Percentiles rank a stretch among this genome's conserved stretches.
These are phyloP conservation scores for Pleurotus cornucopiae DNA, from an alignment of 768 basidiomycete genomes.

Conservation along the genomic window DNA sequence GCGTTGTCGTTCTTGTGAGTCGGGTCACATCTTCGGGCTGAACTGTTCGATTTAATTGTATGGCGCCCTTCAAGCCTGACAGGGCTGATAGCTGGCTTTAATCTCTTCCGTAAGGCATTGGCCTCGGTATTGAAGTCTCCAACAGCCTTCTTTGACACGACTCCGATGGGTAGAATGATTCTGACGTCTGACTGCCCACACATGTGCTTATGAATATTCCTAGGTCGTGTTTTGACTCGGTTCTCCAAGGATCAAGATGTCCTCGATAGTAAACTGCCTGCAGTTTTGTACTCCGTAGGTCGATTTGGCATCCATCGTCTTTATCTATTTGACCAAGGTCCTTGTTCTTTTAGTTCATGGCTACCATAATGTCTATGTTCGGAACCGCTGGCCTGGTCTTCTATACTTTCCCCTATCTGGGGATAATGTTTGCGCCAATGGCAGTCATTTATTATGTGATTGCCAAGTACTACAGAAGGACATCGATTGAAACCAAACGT, in stretches of 20 bases:
- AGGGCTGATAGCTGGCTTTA: conserved; percentile 36
- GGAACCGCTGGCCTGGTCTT: conserved; percentile 60
- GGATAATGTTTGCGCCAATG: conserved; percentile 36
- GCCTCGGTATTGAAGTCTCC: conserved; percentile 55
- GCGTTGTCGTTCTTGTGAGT: conserved; percentile 48
- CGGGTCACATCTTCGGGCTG: not conserved
- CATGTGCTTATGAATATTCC: not conserved
- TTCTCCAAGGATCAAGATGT: conserved; percentile 59
- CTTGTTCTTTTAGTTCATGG: conserved; percentile 34
- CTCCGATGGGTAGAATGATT: conserved; percentile 46
- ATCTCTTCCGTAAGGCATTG: conserved; percentile 54
- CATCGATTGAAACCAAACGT: conserved; percentile 61
- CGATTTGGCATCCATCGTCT: conserved; percentile 22
- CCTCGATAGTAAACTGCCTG: conserved; percentile 45
- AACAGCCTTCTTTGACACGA: conserved; percentile 68
- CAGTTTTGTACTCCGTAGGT: conserved; percentile 41
- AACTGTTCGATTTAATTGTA: not conserved
- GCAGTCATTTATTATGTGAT: conserved; percentile 28
- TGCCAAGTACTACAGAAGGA: conserved; percentile 48
- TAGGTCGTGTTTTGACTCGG: conserved; percentile 52
- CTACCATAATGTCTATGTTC: conserved; percentile 37
- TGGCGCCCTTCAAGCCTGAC: conserved; percentile 22
- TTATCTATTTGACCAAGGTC: conserved; percentile 22
- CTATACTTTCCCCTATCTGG: conserved; percentile 63
- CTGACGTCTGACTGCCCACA: not conserved